Percentiles rank a stretch among this genome's conserved stretches.
These are phyloP conservation scores for Glycine latifolia DNA, from an alignment of 306 rosid genomes.

Conservation along the genomic window DNA sequence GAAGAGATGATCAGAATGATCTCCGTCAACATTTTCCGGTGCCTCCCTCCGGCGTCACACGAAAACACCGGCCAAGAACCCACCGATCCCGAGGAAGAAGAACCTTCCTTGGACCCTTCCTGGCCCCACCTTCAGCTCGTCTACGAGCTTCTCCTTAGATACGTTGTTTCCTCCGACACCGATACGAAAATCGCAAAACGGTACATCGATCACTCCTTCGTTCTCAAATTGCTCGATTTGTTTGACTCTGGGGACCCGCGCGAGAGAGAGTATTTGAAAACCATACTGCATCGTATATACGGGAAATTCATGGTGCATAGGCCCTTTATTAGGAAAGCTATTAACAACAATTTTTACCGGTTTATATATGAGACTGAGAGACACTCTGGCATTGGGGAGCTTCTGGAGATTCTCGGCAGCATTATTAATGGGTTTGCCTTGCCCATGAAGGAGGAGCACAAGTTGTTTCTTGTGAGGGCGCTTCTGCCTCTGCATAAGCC, in stretches of 20 bases:
- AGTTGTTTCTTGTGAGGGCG: conserved; percentile 92
- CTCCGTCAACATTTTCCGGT: conserved; percentile 84
- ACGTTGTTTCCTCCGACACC: conserved; percentile 89
- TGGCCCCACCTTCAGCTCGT: conserved; percentile 98
- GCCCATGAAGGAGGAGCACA: conserved; percentile 99
- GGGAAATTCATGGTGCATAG: conserved; percentile 99
- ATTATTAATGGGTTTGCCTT: conserved; percentile 95
- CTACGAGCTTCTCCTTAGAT: conserved; percentile 87
- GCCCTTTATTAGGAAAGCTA: conserved; percentile 94
- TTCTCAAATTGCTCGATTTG: conserved; percentile 84
- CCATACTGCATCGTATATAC: conserved; percentile 90
- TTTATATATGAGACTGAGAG: conserved; percentile 91
- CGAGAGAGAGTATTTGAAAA: conserved; percentile 95
- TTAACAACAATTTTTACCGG: conserved; percentile 90
- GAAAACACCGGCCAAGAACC: conserved; percentile 86
- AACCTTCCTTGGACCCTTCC: conserved; percentile 77
- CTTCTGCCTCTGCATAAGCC: conserved; percentile 95
- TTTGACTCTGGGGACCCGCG: conserved; percentile 92
- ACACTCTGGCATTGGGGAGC: conserved; percentile 91
- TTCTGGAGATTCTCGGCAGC: conserved; percentile 96
- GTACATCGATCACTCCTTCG: conserved; percentile 93
- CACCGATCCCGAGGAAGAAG: conserved; percentile 91
- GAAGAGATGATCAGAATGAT: conserved; percentile 94
- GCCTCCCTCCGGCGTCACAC: conserved; percentile 84
- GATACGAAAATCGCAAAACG: conserved; percentile 92